These are phyloP conservation scores for Gymnopilus dilepis DNA, from an alignment of 768 basidiomycete species.

Conservation along the genomic window DNA sequence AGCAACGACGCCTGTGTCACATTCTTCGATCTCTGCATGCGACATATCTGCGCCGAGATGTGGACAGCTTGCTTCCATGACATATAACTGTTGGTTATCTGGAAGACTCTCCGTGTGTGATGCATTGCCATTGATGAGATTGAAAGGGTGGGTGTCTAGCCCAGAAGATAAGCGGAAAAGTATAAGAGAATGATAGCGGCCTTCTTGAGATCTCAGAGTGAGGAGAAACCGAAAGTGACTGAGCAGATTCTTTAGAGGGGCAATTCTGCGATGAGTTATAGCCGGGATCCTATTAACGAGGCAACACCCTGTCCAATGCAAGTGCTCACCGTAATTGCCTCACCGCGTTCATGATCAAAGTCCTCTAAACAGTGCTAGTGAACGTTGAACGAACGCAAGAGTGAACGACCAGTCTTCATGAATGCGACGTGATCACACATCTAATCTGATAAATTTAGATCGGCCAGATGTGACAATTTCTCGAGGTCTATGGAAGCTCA, in stretches of 20 bases:
- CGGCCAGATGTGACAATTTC: background rate
- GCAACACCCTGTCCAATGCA: background rate
- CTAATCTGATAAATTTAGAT: constrained; percentile 9
- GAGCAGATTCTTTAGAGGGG: constrained; percentile 46
- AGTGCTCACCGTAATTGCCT: constrained; percentile 31
- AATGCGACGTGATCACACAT: background rate
- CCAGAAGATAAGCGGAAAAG: constrained; percentile 62
- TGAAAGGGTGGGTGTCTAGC: constrained; percentile 14
- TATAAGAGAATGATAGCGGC: constrained; percentile 64
- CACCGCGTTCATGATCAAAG: constrained; percentile 11
- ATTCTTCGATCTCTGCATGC: constrained; percentile 80
- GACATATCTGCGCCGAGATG: constrained; percentile 83
- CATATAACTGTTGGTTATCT: constrained; percentile 58
- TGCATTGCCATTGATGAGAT: background rate
- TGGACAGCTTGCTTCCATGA: constrained; percentile 82
- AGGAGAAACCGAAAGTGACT: constrained; percentile 66
- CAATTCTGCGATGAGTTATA: constrained; percentile 40
- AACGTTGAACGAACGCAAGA: too few relatives aligned
- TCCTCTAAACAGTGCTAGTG: too few relatives aligned
- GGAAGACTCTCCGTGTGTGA: constrained; percentile 12
- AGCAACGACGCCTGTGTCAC: constrained; percentile 60
- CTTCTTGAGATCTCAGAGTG: constrained; percentile 62
- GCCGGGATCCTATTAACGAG: background rate
- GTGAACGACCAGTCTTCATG: too few relatives aligned
- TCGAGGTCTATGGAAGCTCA: background rate